Conservation (phyloP, 192 early-diverging fungal genomes). For the Rhizoclosmatium sp. region DNA sequence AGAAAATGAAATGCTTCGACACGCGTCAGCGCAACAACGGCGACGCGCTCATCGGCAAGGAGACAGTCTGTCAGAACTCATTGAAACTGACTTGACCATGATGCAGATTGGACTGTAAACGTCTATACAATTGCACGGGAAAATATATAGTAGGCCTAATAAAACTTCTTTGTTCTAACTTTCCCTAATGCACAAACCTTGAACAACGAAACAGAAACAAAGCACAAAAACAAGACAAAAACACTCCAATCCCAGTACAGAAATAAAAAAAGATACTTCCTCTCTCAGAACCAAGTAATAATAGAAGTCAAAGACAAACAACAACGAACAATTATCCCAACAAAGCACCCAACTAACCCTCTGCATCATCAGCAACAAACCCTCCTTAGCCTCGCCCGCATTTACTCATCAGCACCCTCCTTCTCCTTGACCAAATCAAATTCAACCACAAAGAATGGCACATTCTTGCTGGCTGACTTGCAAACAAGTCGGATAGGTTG, state of each 20-base stretch:
- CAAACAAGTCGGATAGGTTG: conserved; percentile 79
- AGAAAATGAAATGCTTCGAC: conserved; percentile 25
- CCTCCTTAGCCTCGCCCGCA: not conserved
- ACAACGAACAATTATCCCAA: not conserved
- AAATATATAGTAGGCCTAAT: not conserved
- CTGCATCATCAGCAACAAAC: not conserved
- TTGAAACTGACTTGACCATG: conserved; percentile 30
- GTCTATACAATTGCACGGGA: no score
- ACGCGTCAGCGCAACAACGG: not conserved
- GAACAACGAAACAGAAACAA: not conserved
- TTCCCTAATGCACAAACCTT: not conserved
- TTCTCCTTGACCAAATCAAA: conserved; percentile 50
- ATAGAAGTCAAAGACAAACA: not conserved
- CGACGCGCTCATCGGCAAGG: not conserved
- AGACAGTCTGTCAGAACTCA: conserved; percentile 13
- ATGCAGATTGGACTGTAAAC: conserved; percentile 17
- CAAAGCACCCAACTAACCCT: not conserved
- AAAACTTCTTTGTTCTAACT: not conserved
- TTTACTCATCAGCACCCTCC: not conserved
- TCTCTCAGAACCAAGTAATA: not conserved
- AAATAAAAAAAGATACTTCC: not conserved
- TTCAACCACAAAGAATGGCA: conserved; percentile 75
- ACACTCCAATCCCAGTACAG: no score
- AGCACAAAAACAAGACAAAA: conserved; percentile 9
- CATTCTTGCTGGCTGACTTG: conserved; percentile 66